Evolutionary conservation across 169 alveolate species (phyloP).

Genomic region (Theileria orientalis): DNA sequence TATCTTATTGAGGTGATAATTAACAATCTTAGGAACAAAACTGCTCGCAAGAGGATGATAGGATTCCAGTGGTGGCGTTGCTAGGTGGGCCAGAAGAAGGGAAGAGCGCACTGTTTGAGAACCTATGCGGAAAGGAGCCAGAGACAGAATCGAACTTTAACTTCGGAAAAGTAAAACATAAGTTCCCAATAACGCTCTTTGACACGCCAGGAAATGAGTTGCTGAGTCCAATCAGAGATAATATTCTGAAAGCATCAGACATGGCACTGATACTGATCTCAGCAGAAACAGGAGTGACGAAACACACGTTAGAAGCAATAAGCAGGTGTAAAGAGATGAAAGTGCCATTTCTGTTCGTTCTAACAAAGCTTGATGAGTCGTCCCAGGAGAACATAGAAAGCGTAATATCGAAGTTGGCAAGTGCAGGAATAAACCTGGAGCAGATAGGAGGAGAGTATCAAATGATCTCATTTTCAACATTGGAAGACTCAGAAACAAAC

Average conservation of each 20-base stretch:
- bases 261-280: slow-evolving; percentile 48
- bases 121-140: slow-evolving; percentile 9
- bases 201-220: slow-evolving; percentile 64
- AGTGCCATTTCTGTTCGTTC: slow-evolving; percentile 49
- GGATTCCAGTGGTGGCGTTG: slow-evolving; percentile 60
- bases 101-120: slow-evolving; percentile 47
- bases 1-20: neutral
- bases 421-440: slow-evolving; percentile 37
- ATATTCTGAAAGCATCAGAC: slow-evolving; percentile 41
- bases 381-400: slow-evolving; percentile 27
- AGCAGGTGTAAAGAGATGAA: slow-evolving; percentile 21
- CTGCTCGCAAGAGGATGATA: neutral
- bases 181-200: slow-evolving; percentile 40
- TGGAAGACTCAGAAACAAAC: slow-evolving; percentile 18
- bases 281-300: slow-evolving; percentile 42
- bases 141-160: slow-evolving; percentile 21
- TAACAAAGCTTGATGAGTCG: slow-evolving; percentile 49
- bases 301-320: slow-evolving; percentile 36
- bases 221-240: slow-evolving; percentile 37
- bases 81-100: slow-evolving; percentile 53
- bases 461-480: slow-evolving; percentile 31
- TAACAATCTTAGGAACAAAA: neutral
- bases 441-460: slow-evolving; percentile 54
- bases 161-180: slow-evolving; percentile 27
- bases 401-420: slow-evolving; percentile 30